phyloP scores from a whole-genome alignment of 331 rosid species.

The Arachis monticola region DNA sequence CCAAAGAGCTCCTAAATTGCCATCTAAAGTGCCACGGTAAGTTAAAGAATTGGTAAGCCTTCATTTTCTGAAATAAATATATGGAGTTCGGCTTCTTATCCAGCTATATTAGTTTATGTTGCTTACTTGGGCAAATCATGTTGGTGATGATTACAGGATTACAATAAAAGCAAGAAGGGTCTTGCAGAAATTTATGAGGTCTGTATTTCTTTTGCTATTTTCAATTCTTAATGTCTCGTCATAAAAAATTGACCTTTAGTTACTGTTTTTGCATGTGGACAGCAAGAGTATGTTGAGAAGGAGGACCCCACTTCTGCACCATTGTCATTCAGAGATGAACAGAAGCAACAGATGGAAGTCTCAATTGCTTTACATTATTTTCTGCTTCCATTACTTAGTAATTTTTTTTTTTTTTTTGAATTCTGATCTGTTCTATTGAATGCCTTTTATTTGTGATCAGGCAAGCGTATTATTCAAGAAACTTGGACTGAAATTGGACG shows the following conservation, averaged over 20 bases:
- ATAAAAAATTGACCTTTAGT: conserved; percentile 17
- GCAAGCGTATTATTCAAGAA: conserved; percentile 77
- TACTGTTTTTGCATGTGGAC: conserved; percentile 41
- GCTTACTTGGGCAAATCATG: conserved; percentile 37
- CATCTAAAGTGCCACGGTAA: conserved; percentile 71
- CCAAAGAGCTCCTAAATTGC: conserved; percentile 65
- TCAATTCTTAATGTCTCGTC: not conserved
- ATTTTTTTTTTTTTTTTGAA: conserved; percentile 6
- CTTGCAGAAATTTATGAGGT: conserved; percentile 93
- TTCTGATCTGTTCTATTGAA: conserved; percentile 17
- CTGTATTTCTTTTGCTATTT: conserved; percentile 34
- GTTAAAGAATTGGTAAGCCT: conserved; percentile 70
- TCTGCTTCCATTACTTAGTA: conserved; percentile 19
- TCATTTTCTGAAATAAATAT: conserved; percentile 25
- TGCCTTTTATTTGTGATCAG: conserved; percentile 54
- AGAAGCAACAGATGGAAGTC: conserved; percentile 70
- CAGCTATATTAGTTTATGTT: conserved; percentile 4
- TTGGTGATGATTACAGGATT: conserved; percentile 62
- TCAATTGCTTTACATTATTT: conserved; percentile 22
- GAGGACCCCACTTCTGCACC: conserved; percentile 61
- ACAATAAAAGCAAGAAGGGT: conserved; percentile 88
- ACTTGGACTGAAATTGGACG: conserved; percentile 83
- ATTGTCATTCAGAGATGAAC: conserved; percentile 68
- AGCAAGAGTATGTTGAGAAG: conserved; percentile 88
- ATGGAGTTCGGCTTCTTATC: conserved; percentile 23